A percentile compares a stretch with the other conserved stretches of the same genome.
These are phyloP conservation scores for Phytophthora capsici DNA, from an alignment of 352 stramenopile genomes.

Conservation along the genomic window DNA sequence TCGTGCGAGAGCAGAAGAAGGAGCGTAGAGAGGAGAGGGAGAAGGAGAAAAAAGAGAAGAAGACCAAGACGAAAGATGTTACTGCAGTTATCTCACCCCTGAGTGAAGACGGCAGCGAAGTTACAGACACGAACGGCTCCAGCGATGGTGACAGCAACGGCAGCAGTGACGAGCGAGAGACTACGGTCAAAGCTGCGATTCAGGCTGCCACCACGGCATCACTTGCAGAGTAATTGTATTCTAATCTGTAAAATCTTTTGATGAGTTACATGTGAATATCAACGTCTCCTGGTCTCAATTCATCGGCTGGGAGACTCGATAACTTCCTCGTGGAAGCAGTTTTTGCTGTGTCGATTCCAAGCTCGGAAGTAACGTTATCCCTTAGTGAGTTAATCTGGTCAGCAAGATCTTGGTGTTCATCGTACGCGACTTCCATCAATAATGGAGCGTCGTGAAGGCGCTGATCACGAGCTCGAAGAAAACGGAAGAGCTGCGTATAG, in stretches of 20 bases:
- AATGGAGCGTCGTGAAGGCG: constrained; percentile 65
- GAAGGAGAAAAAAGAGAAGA: constrained; percentile 35
- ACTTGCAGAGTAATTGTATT: constrained; percentile 27
- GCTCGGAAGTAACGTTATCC: constrained; percentile 18
- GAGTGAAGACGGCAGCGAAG: constrained; percentile 35
- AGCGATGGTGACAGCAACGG: constrained; percentile 41
- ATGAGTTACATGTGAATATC: constrained; percentile 8
- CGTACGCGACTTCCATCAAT: constrained; percentile 59
- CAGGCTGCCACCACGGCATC: constrained; percentile 53
- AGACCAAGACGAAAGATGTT: constrained; percentile 23
- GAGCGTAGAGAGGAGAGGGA: constrained; percentile 34
- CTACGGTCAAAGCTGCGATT: constrained; percentile 69
- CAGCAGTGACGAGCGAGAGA: constrained; percentile 51
- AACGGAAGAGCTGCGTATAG: constrained; percentile 72
- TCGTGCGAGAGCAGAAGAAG: constrained; percentile 42
- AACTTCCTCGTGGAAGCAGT: neutral
- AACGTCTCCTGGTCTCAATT: constrained; percentile 25
- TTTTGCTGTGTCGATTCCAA: constrained; percentile 15
- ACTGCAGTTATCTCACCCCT: constrained; percentile 2
- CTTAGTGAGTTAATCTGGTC: constrained; percentile 15
- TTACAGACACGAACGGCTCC: constrained; percentile 23
- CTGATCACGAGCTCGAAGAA: constrained; percentile 65
- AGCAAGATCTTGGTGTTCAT: constrained; percentile 54
- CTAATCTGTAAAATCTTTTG: constrained; percentile 17
- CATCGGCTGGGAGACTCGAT: constrained; percentile 9